A percentile compares a stretch with the other conserved stretches of the same genome.
These are phyloP conservation scores for Cicer bijugum DNA, from an alignment of 306 rosid species.

Conservation along the genomic window DNA sequence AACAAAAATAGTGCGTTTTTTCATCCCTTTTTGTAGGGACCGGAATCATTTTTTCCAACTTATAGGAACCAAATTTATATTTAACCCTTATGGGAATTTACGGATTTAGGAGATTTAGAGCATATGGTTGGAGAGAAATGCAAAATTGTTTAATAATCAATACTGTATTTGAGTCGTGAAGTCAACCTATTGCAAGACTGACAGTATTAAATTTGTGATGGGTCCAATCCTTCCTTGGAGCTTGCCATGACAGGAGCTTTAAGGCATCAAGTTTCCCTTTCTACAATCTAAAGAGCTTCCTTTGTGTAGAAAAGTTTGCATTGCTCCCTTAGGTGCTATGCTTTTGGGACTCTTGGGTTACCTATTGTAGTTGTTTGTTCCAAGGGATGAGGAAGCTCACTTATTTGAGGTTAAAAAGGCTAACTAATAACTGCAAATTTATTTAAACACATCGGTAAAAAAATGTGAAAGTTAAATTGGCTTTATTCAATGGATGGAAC, in stretches of 20 bases:
- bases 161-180: not conserved
- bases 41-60: too few relatives aligned
- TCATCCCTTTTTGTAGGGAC: too few relatives aligned
- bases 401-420: slow-evolving; percentile 31
- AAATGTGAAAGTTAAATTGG: not conserved
- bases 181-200: not conserved
- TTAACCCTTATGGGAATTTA: too few relatives aligned
- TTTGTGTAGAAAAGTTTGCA: not conserved
- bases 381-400: not conserved
- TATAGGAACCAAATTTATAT: too few relatives aligned
- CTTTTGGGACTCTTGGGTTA: slow-evolving; percentile 1
- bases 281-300: not conserved
- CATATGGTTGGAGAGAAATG: slow-evolving; percentile 16
- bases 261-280: not conserved
- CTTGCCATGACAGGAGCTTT: not conserved
- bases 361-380: slow-evolving; percentile 25
- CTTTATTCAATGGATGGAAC: slow-evolving; percentile 8
- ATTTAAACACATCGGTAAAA: not conserved
- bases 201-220: not conserved
- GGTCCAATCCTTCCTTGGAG: not conserved
- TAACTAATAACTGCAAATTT: slow-evolving; percentile 17
- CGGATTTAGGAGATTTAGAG: slow-evolving; percentile 13
- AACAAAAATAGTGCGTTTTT: too few relatives aligned
- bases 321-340: slow-evolving; percentile 32
- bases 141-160: slow-evolving; percentile 26